A percentile compares a stretch with the other conserved stretches of the same genome.
Conservation (phyloP, 1,139 yeast genomes). For the Hemisphaericaspora xylanilytica region DNA sequence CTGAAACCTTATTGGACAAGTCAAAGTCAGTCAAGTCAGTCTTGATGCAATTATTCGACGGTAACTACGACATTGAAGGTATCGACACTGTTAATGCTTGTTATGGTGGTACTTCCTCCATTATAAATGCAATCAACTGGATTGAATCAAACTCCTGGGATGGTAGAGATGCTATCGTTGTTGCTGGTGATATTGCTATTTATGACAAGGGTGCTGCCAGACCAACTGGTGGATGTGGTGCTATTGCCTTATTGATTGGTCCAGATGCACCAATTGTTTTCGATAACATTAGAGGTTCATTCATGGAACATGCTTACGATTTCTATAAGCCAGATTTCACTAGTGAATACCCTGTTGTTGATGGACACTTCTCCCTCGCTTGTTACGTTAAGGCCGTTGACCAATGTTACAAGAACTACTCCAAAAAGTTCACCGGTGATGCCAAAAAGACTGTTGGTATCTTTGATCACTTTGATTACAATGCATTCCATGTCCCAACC, state of each 20-base stretch:
- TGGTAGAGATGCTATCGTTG: slow-evolving; percentile 97
- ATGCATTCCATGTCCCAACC: slow-evolving; percentile 98
- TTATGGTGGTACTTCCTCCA: slow-evolving; percentile 97
- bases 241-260: slow-evolving; percentile 92
- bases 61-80: slow-evolving; percentile 91
- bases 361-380: slow-evolving; percentile 91
- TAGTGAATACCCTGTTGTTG: slow-evolving; percentile 95
- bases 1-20: slow-evolving; percentile 95
- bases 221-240: slow-evolving; percentile 99
- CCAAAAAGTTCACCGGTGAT: slow-evolving; percentile 69
- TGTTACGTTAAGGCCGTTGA: slow-evolving; percentile 96
- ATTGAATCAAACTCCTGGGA: slow-evolving; percentile 96
- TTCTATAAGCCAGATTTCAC: slow-evolving; percentile 98
- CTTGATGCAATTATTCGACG: slow-evolving; percentile 90
- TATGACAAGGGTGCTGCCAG: slow-evolving; percentile 97
- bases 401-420: slow-evolving; percentile 77
- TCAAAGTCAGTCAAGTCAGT: slow-evolving; percentile 97
- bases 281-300: slow-evolving; percentile 84
- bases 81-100: slow-evolving; percentile 96
- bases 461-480: slow-evolving; percentile 78
- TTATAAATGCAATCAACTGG: slow-evolving; percentile 94
- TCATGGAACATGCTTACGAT: slow-evolving; percentile 95
- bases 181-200: slow-evolving; percentile 96
- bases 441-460: slow-evolving; percentile 59
- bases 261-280: slow-evolving; percentile 97